These are phyloP conservation scores for Helotiales sp. DNA, from an alignment of 2,329 filamentous ascomycete species.

Conservation along the genomic window DNA sequence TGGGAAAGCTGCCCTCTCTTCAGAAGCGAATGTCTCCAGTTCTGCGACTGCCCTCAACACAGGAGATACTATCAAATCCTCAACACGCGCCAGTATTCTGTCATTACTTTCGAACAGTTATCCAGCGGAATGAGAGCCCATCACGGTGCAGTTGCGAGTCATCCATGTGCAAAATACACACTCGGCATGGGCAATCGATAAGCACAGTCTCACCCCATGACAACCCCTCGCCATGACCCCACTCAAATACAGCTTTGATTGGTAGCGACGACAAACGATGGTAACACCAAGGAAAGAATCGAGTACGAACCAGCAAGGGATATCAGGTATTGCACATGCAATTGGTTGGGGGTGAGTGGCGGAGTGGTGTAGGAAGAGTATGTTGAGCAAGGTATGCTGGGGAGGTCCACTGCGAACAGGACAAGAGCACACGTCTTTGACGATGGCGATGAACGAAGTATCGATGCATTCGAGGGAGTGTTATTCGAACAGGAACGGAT, in stretches of 20 bases:
- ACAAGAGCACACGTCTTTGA: no score
- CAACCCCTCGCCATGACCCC: slow-evolving; percentile 15
- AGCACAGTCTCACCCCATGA: slow-evolving; percentile 12
- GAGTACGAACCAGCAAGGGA: not conserved
- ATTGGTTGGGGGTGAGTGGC: no score
- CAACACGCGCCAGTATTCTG: no score
- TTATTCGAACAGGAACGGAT: no score
- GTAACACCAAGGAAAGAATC: slow-evolving; percentile 8
- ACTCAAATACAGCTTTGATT: slow-evolving; percentile 2
- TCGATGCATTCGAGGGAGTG: no score
- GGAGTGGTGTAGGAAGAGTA: no score
- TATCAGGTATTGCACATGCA: not conserved
- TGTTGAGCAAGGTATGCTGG: no score
- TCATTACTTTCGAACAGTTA: no score
- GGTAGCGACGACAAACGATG: slow-evolving; percentile 4
- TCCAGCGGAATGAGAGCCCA: not conserved
- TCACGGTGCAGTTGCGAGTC: not conserved
- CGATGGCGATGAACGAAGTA: no score
- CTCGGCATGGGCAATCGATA: slow-evolving; percentile 2
- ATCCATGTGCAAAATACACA: not conserved
- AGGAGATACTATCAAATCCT: not conserved
- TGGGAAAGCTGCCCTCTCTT: no score
- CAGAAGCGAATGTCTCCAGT: not conserved
- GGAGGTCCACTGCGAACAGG: no score
- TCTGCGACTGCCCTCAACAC: not conserved